phyloP scores from a whole-genome alignment of 2,329 filamentous ascomycete species.

The Geoglossum cookeanum region DNA sequence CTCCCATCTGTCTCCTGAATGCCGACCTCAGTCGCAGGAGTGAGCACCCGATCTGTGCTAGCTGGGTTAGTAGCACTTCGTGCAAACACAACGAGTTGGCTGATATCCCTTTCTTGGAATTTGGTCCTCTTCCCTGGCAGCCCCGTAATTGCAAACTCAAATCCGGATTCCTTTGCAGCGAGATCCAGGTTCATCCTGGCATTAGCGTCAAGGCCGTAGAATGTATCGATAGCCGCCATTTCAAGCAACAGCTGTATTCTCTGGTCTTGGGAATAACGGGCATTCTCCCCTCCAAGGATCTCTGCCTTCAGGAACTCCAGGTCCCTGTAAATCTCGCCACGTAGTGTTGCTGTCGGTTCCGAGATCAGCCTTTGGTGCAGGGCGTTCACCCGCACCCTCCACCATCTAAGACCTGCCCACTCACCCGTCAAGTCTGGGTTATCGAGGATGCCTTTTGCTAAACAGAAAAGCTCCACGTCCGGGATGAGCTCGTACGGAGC shows the following conservation, averaged over 20 bases:
- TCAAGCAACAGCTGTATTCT: conserved; percentile 60
- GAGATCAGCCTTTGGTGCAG: conserved; percentile 50
- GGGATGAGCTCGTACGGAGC: conserved; percentile 72
- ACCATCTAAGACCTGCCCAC: conserved; percentile 32
- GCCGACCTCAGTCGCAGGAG: conserved; percentile 5
- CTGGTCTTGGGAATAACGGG: conserved; percentile 26
- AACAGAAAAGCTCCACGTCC: conserved; percentile 61
- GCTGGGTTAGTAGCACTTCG: conserved; percentile 38
- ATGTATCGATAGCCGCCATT: conserved; percentile 61
- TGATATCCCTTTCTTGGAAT: conserved; percentile 61
- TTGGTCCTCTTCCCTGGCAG: conserved; percentile 69
- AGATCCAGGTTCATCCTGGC: conserved; percentile 51
- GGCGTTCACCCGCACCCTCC: conserved; percentile 51
- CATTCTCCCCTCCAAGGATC: conserved; percentile 16
- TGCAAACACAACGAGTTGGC: conserved; percentile 80
- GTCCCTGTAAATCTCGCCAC: conserved; percentile 40
- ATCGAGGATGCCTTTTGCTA: conserved; percentile 45
- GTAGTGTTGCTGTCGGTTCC: conserved; percentile 40
- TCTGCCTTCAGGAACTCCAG: conserved; percentile 30
- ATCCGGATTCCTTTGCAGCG: conserved; percentile 46
- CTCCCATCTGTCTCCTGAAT: conserved; percentile 20
- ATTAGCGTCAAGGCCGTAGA: conserved; percentile 63
- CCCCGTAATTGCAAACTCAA: conserved; percentile 70
- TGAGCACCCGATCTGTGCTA: conserved; percentile 9
- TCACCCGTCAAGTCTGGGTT: conserved; percentile 22